Conservation (phyloP, 139 green algal species). For the Tetratostichococcus sp. region DNA sequence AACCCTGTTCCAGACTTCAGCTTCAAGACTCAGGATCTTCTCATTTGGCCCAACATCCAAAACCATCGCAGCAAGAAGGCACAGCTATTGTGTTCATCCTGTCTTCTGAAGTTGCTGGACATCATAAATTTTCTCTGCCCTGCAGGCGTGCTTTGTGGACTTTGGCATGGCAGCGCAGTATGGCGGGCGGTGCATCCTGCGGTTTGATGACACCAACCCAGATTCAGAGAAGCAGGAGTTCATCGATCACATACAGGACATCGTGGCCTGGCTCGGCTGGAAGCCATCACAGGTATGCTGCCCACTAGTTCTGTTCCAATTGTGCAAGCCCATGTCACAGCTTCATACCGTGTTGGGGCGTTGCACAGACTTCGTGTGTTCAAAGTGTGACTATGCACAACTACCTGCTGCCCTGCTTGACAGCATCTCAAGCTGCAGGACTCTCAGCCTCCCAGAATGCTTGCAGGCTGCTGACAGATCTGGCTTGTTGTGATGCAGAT, state of each 20-base stretch:
- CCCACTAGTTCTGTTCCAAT: not conserved
- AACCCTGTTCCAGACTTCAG: too few species aligned
- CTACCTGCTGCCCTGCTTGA: too few species aligned
- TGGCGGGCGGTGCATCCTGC: slow-evolving; percentile 84
- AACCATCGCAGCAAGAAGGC: too few species aligned
- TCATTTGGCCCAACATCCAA: too few species aligned
- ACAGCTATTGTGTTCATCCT: too few species aligned
- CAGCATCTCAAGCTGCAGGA: too few species aligned
- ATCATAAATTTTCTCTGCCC: not conserved
- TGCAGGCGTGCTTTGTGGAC: slow-evolving; percentile 94
- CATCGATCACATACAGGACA: slow-evolving; percentile 97
- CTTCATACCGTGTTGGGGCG: too few species aligned
- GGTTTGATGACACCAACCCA: slow-evolving; percentile 98
- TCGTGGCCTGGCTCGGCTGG: slow-evolving; percentile 94
- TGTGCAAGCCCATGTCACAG: too few species aligned
- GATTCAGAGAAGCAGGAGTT: slow-evolving; percentile 98
- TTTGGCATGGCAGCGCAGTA: slow-evolving; percentile 91
- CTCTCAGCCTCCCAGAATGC: too few species aligned
- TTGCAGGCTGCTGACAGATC: not conserved
- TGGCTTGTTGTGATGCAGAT: slow-evolving; percentile 25
- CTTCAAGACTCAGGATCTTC: too few species aligned
- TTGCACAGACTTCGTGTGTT: too few species aligned
- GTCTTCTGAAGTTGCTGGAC: not conserved
- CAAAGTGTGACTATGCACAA: too few species aligned
- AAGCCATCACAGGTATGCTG: slow-evolving; percentile 70